Evolutionary conservation across 2,329 filamentous ascomycete species (phyloP).

Genomic region (Pseudocercospora fuligena): DNA sequence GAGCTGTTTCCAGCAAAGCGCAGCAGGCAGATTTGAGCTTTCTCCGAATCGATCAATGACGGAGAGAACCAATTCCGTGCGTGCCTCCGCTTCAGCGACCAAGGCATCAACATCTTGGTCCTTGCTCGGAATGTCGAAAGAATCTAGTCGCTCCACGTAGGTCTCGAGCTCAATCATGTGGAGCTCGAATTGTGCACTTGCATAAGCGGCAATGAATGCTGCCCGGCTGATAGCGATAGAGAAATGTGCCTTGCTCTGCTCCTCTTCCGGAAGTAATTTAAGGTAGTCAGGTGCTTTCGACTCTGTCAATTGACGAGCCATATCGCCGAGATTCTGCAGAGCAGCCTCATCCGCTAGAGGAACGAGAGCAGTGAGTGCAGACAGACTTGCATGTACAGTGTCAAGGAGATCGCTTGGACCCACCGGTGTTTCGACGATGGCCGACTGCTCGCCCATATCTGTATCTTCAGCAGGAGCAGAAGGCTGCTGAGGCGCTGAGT

Average conservation of each 20-base stretch:
- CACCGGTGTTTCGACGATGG: constrained; percentile 68
- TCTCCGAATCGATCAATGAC: constrained; percentile 34
- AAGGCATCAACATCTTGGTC: constrained; percentile 62
- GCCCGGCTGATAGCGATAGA: constrained; percentile 59
- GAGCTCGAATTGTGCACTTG: constrained; percentile 61
- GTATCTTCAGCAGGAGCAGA: constrained; percentile 30
- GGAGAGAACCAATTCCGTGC: constrained; percentile 38
- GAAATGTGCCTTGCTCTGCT: constrained; percentile 37
- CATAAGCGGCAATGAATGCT: constrained; percentile 61
- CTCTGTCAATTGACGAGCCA: constrained; percentile 61
- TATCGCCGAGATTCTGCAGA: constrained; percentile 58
- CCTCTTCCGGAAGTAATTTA: constrained; percentile 39
- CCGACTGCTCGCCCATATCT: constrained; percentile 62
- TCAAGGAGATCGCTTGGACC: constrained; percentile 69
- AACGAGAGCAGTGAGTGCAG: constrained; percentile 52
- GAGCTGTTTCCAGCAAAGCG: constrained; percentile 58
- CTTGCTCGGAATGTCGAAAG: constrained; percentile 44
- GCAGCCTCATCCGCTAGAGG: constrained; percentile 56
- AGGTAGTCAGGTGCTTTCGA: constrained; percentile 61
- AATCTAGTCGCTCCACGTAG: constrained; percentile 54
- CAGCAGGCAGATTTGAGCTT: constrained; percentile 27
- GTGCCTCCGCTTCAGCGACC: constrained; percentile 36
- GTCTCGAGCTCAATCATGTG: constrained; percentile 55
- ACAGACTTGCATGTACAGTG: constrained; percentile 67
- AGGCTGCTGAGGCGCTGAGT: constrained; percentile 23